Evolutionary conservation across 208 protist species (phyloP).

Genomic region (Vickermania ingenoplastis): DNA sequence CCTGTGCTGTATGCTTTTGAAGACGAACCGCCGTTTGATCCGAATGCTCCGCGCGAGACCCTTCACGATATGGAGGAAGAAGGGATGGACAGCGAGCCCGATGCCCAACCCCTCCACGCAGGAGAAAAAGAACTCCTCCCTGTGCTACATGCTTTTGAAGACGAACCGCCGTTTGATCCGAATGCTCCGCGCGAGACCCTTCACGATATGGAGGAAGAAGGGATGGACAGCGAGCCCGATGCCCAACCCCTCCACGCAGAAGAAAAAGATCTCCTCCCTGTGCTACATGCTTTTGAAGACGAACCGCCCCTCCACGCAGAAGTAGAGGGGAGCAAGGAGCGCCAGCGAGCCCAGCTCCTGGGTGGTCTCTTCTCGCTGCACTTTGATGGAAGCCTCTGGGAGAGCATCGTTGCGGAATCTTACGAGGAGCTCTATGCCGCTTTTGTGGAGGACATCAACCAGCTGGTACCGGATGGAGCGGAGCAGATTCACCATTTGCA

Average conservation of each 20-base stretch:
- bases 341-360: background rate
- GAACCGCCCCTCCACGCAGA: background rate
- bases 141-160: background rate
- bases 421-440: background rate
- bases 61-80: background rate
- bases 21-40: background rate
- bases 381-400: background rate
- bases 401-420: background rate
- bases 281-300: background rate
- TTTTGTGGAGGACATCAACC: background rate
- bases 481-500: background rate
- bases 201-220: background rate
- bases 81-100: background rate
- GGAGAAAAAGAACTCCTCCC: background rate
- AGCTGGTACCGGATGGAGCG: background rate
- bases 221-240: background rate
- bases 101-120: background rate
- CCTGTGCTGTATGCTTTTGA: background rate
- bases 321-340: background rate
- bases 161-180: background rate
- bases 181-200: background rate
- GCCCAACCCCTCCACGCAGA: background rate
- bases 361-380: background rate
- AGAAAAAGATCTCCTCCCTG: background rate
- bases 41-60: background rate